Evolutionary conservation across 352 stramenopile genomes (phyloP).

Genomic region (Globisporangium nagaii): DNA sequence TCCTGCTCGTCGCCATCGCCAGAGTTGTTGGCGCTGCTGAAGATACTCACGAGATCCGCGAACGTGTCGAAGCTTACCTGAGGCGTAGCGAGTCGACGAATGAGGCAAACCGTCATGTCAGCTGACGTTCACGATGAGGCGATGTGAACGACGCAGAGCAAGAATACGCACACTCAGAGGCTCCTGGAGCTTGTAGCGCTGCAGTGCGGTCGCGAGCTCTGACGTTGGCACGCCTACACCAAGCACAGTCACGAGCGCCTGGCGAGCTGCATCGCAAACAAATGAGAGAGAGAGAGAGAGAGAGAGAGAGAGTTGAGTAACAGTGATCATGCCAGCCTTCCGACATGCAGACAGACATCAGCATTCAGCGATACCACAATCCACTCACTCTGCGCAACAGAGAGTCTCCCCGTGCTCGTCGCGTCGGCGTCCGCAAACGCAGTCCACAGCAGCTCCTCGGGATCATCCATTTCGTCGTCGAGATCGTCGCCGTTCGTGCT

Average conservation of each 20-base stretch:
- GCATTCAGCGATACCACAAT: too few relatives aligned
- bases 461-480: constrained; percentile 50
- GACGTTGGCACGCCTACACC: constrained; percentile 38
- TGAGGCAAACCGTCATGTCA: not conserved
- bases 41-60: constrained; percentile 39
- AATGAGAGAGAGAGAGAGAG: too few relatives aligned
- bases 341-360: too few relatives aligned
- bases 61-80: constrained; percentile 69
- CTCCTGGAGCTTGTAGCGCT: constrained; percentile 23
- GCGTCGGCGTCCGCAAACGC: constrained; percentile 50
- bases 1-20: not conserved
- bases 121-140: too few relatives aligned
- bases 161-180: constrained; percentile 14
- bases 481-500: constrained; percentile 26
- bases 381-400: constrained; percentile 50
- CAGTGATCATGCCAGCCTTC: too few relatives aligned
- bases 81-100: not conserved
- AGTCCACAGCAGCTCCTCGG: constrained; percentile 56
- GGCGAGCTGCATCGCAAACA: constrained; percentile 47
- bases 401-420: constrained; percentile 31
- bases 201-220: constrained; percentile 33
- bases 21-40: constrained; percentile 9
- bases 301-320: too few relatives aligned
- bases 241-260: constrained; percentile 59
- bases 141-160: too few relatives aligned